Evolutionary conservation across 805 yeast species (phyloP), one percentile per base, ranked within the genome.

Genomic region (Soucietia sequanensis): DNA sequence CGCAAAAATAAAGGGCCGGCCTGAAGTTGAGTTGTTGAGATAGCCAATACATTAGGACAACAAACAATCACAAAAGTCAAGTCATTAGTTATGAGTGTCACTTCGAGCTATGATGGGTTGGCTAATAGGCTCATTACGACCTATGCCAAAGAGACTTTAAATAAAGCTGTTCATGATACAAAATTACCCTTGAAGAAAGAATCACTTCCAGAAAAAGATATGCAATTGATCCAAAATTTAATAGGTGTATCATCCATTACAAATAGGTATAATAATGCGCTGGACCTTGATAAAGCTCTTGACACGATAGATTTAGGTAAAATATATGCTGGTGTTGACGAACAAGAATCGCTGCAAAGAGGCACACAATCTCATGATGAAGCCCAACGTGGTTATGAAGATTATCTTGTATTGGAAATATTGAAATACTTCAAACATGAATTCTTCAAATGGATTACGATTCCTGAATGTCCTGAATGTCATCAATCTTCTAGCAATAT

Each of bases 381-480:
- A 3, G 22, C 40, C 14, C 21, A 34, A 1, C 39, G 56, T 11
- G 48, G 42, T 5, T 63, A 64, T 43, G 68, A 67, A 27, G 73
- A 68, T 42, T 48, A 43, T 14, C 35, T 68, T 12, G 71, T 67
- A 7, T 38, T 46, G 21, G 67, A 60, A 35, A 39, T 59, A 3
- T 50, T 68, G 12, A 43, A 45, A 14, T 68, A 65, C 44, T 91
- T 82, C 64, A 88, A 87, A 47, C 66, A 79, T 25, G 81, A 77
- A 26, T 89, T 86, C 62, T 91, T 91, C 62, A 65, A 60, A 18
- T 91, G 98, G 98, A 80, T 86, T 6, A 83, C 84, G 48, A 70
- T 71, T 23, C 88, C 93, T 0, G 54, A 65, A 8, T 86, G 96
- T 46, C 52, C 62, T 0, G 33, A 33, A 0, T 84, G 95, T 54